Evolutionary conservation across 2,329 filamentous ascomycete genomes (phyloP), one percentile per base, ranked within the genome.

Genomic region (Lasiodiplodia citricola): DNA sequence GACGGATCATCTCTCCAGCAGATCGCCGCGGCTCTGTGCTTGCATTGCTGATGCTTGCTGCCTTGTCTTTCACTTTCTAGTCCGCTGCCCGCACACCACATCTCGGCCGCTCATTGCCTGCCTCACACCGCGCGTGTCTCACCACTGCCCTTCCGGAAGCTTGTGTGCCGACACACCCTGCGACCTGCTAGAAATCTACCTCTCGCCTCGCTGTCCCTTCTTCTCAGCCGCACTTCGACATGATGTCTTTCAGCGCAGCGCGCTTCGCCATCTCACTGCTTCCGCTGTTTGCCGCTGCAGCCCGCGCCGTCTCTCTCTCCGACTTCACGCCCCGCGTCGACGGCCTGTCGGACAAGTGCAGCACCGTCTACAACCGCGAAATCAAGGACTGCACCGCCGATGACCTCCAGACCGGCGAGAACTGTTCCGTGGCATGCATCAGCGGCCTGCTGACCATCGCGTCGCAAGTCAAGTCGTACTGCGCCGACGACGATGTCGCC

Each of bases 321-420:
- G 81, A 82, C 73, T 85, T 85, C 73, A 78, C 77, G 1, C 82
- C 82, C 23, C 77, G 78, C 47, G 76, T 81, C 71, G 73, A 78
- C 7, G 76, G 79, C 68, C 79, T 84, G 5, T 79, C 81, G 4
- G 50, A 72, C 16, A 65, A 71, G 25, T 85, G 83, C 71, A 67
- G 79, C 52, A 70, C 71, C 8, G 76, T 82, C 35, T 85, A 85
- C 76, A 80, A 74, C 35, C 68, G 75, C 16, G 66, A 73, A 10
- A 83, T 85, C 67, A 63, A 75, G 10, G 80, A 78, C 47, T 85
- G 83, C 73, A 69, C 68, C 0, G 70, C 75, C 13, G 70, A 70
- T 21, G 83, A 85, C 74, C 70, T 69, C 28, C 18, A 37, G 38
- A 11, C 68, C 37, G 66, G 71, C 51, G 66, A 57, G 5, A 50